Evolutionary conservation across 345 rosid genomes (phyloP).

Genomic region (Syzygium jambos): DNA sequence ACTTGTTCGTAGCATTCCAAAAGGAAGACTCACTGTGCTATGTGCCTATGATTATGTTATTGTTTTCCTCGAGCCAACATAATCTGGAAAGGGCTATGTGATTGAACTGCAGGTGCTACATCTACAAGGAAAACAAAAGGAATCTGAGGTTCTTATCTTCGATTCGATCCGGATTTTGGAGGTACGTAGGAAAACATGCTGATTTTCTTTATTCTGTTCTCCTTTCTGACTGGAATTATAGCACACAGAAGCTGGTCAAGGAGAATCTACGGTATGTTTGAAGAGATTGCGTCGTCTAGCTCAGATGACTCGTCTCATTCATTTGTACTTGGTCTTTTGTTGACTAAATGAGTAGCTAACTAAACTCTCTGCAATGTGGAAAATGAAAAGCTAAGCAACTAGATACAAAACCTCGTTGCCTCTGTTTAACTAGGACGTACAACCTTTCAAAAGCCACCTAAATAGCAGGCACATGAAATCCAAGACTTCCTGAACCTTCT

Average conservation of each 20-base stretch:
- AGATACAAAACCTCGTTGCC: background rate
- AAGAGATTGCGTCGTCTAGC: conserved; percentile 67
- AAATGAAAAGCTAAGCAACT: background rate
- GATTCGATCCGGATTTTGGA: conserved; percentile 76
- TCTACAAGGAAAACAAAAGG: conserved; percentile 65
- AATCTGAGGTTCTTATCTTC: conserved; percentile 59
- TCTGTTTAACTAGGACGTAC: background rate
- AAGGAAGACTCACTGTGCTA: background rate
- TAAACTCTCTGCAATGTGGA: background rate
- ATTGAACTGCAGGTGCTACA: conserved; percentile 45
- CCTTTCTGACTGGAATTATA: conserved; percentile 5
- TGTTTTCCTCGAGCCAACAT: background rate
- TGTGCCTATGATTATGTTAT: background rate
- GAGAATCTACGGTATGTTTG: conserved; percentile 58
- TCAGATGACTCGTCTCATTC: conserved; percentile 37
- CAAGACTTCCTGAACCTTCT: background rate
- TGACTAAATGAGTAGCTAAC: background rate
- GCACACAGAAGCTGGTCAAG: conserved; percentile 60
- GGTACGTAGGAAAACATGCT: conserved; percentile 17
- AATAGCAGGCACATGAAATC: background rate
- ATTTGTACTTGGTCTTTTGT: background rate
- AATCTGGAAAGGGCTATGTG: background rate
- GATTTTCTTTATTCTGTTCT: background rate
- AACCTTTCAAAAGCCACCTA: background rate
- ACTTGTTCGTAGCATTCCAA: background rate